Base-by-base conservation (phyloP, 495 filamentous ascomycete genomes). In the Aspergillus asperescens region DNA sequence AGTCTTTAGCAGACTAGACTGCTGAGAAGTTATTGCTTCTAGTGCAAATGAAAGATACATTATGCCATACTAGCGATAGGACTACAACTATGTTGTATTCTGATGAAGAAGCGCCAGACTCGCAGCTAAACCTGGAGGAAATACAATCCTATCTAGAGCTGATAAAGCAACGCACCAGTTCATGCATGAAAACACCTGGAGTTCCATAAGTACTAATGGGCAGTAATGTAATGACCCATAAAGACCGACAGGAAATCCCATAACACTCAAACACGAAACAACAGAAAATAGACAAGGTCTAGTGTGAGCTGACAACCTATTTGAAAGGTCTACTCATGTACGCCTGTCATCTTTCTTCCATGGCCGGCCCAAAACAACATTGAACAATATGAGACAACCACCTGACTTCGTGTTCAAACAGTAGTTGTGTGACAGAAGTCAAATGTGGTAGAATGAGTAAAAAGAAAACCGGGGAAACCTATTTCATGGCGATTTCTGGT, bases 401-500 rank as follows among this genome's bases (percentile, higher is more conserved):
- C 12, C 1, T 18, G 41, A 28, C 1, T 24, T n/a, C 4, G 1
- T 25, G n/a, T n/a, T n/a, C n/a, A n/a, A n/a, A n/a, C n/a, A n/a
- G n/a, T n/a, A n/a, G n/a, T n/a, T n/a, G n/a, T n/a, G n/a, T n/a
- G 31, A 42, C 9, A 42, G 22, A 5, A 24, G 25, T 7, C 23
- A 1, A n/a, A 8, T 23, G 39, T 10, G 29, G 9, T 31, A 5
- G 29, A 10, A n/a, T 5, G n/a, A 28, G 1, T 18, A 28, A 23
- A 43, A 20, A 18, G 18, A 18, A 22, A 10, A 22, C 16, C 12
- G 2, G 2, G 24, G 18, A 34, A 25, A 19, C 15, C 32, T 63
- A 68, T 51, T 67, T 66, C 56, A 62, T 66, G 25, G 52, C 47
- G 15, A 69, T 48, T 42, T 73, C 64, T 2, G 66, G 60, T 12